Evolutionary conservation across 768 basidiomycete genomes (phyloP), one percentile per base, ranked within the genome.

Genomic region (Lenzites betulinus): DNA sequence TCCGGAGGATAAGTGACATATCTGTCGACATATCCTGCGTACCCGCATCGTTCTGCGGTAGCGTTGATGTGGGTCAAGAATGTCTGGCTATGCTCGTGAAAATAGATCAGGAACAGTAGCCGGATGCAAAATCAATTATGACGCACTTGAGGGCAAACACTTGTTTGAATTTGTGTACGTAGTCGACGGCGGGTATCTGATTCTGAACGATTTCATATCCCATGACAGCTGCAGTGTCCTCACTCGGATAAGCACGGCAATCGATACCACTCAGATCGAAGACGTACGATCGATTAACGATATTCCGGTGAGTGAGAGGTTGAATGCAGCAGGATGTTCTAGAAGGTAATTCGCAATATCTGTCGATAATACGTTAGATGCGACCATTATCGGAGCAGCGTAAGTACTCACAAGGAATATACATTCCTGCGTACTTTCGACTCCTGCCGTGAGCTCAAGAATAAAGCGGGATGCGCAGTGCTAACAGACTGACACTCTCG

Each of bases 331-430:
- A 1, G 86, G 81, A 46, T 90, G 75, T 35, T 81, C 79, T 65
- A 85, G 89, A 47, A 92, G 88, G 67, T 79, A 87, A 73, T 90
- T 84, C 1, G 90, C 89, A 58, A 89, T 86, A 67, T 91, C 89
- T 91, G 2, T 23, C 8, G 8, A 2, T 2, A 1, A 49, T 20
- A 16, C 20, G 39, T 35, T 13, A 7, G 16, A 18, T 18, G n/a
- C 12, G n/a, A 8, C 25, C 11, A 15, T 28, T 30, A 22, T 12
- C 28, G 13, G 4, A 13, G 13, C 15, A 7, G n/a, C 7, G 28
- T 3, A n/a, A 2, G 22, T 15, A 73, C 83, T 69, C 58, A 83
- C 85, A 76, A 51, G 83, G 82, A 36, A 84, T 71, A 78, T 89
- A 91, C 76, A 69, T 85, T 62, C 90, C 90, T 1, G 88, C 89